Conservation (phyloP, 2,329 filamentous ascomycete species). For the Fusarium floridanum region DNA sequence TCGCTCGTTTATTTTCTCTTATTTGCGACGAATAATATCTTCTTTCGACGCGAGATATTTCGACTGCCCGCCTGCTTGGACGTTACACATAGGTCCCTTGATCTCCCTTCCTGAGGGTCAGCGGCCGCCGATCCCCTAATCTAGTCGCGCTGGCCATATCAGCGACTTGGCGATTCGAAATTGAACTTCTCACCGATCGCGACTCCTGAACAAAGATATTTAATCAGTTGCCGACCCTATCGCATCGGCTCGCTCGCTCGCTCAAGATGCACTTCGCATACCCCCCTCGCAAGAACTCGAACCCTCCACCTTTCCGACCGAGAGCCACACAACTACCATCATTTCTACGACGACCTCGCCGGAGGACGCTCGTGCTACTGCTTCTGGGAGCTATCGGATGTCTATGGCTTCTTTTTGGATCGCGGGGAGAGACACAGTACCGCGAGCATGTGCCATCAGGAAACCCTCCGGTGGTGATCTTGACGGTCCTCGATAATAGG, state of each 20-base stretch:
- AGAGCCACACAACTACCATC: conserved; percentile 68
- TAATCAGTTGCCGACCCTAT: not conserved
- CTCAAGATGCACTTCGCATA: conserved; percentile 88
- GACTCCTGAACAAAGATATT: conserved; percentile 1
- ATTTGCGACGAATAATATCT: not conserved
- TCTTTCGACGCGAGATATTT: conserved; percentile 2
- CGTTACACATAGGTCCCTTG: conserved; percentile 23
- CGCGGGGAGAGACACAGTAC: conserved; percentile 47
- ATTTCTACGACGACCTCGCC: conserved; percentile 70
- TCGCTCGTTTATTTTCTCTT: conserved; percentile 31
- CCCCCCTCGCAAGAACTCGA: conserved; percentile 85
- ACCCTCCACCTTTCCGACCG: conserved; percentile 77
- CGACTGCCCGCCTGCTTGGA: conserved; percentile 11
- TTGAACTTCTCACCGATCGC: not conserved
- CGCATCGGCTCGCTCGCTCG: not conserved
- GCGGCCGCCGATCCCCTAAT: conserved; percentile 12
- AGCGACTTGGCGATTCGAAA: not conserved
- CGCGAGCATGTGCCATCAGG: conserved; percentile 62
- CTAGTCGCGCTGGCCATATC: conserved; percentile 18
- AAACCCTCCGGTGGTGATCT: conserved; percentile 77
- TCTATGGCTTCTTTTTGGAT: conserved; percentile 69
- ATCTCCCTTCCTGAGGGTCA: conserved; percentile 11
- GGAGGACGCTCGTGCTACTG: conserved; percentile 69
- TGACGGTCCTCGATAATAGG: conserved; percentile 83
- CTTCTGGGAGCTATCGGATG: conserved; percentile 68